Base-by-base conservation (phyloP, 106 monocot species). In the Apostasia shenzhenica region DNA sequence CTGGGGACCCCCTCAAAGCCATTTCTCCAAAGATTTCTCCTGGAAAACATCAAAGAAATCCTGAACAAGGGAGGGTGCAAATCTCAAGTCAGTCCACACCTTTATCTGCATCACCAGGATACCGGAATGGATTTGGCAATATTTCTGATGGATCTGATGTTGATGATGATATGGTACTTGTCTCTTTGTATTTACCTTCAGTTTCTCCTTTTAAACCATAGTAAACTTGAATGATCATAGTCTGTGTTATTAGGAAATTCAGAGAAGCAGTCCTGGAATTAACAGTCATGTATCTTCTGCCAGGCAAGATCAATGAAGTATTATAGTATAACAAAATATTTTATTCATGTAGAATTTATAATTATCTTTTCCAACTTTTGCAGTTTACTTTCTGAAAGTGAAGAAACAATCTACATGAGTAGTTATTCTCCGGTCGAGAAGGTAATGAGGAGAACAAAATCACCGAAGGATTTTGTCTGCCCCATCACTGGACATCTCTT, bases 401-500 rank as follows among this genome's bases (percentile, higher is more conserved):
- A 80, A 72, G 80, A 73, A 11, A 77, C 48, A 66, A 73, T 55
- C 50, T 11, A 49, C 55, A 72, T 6, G 26, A 76, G 57, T 38
- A 65, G 53, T 54, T 73, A 49, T 66, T 44, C 70, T n/a, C 73
- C 65, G 48, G 80, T 70, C 45, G 84, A 70, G 47, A 77, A 52
- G 51, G 66, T 45, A 44, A 73, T 48, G n/a, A 43, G 41, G 2
- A 68, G 49, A 70, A 73, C 66, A 56, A 80, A 46, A 71, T 80
- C 84, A n/a, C 80, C 80, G 2, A 84, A 84, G 68, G 84, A 84
- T 49, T 84, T 84, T 71, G 73, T 84, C 66, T 84, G 84, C 55
- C 80, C 84, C 56, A 84, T 84, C 70, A 84, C 84, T 2, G 77
- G 80, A 4, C 84, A 84, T 39, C 70, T 84, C 55, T 84, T 84